These are phyloP conservation scores for Hymenoscyphus occultus DNA, from an alignment of 2,329 filamentous ascomycete species.

Conservation along the genomic window DNA sequence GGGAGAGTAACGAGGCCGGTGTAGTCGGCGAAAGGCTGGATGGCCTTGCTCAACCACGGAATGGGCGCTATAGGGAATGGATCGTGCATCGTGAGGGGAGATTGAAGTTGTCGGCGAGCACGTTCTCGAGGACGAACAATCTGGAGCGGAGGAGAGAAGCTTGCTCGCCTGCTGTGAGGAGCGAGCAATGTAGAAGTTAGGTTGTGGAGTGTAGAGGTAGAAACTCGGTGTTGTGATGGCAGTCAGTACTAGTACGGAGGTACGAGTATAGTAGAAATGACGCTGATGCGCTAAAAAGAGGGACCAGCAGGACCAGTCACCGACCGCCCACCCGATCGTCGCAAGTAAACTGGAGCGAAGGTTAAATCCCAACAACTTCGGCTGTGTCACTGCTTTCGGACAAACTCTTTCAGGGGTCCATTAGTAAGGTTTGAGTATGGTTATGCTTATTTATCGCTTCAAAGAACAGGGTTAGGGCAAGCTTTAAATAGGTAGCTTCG, in stretches of 20 bases:
- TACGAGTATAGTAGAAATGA: background rate
- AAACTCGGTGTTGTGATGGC: background rate
- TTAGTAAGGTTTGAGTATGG: too few species aligned
- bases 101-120: background rate
- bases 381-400: background rate
- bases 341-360: background rate
- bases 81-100: constrained; percentile 60
- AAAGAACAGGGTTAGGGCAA: background rate
- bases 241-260: too few species aligned
- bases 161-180: constrained; percentile 10
- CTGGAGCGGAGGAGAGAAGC: background rate
- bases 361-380: constrained; percentile 4
- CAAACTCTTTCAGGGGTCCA: background rate
- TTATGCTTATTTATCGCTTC: background rate
- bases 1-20: constrained; percentile 64
- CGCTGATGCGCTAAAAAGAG: background rate
- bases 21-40: constrained; percentile 62
- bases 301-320: background rate
- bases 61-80: constrained; percentile 61
- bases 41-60: constrained; percentile 49
- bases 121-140: background rate
- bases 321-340: background rate
- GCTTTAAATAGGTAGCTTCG: background rate
- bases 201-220: background rate
- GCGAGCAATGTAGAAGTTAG: constrained; percentile 3